phyloP scores from a whole-genome alignment of 2,329 filamentous ascomycete genomes.

The Onygenales sp. region DNA sequence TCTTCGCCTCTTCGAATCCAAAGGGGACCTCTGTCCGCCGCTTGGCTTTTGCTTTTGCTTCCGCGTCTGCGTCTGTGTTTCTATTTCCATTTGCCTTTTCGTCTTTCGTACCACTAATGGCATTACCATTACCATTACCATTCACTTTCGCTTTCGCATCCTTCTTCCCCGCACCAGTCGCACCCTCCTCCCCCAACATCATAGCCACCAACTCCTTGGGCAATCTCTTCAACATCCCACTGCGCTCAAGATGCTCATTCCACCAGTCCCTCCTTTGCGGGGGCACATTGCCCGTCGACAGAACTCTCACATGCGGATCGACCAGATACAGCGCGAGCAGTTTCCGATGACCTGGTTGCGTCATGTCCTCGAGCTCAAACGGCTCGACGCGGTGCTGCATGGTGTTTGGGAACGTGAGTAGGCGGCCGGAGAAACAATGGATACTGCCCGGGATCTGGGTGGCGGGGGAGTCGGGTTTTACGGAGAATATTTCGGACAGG shows the following conservation, averaged over 20 bases:
- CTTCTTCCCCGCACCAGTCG: too few relatives aligned
- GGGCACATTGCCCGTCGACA: slow-evolving; percentile 4
- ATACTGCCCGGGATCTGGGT: background rate
- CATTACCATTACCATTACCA: too few relatives aligned
- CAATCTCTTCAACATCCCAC: background rate
- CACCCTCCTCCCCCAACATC: background rate
- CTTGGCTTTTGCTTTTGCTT: too few relatives aligned
- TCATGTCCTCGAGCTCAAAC: slow-evolving; percentile 3
- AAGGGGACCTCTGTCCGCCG: background rate
- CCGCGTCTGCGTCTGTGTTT: background rate
- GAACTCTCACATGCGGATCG: slow-evolving; percentile 1
- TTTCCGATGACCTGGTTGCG: slow-evolving; percentile 1
- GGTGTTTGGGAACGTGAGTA: slow-evolving; percentile 6
- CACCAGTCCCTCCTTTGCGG: slow-evolving; percentile 7
- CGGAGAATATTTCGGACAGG: background rate
- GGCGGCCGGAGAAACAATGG: slow-evolving; percentile 1
- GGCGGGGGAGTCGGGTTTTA: background rate
- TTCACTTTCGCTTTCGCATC: too few relatives aligned
- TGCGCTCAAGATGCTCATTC: background rate
- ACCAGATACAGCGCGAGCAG: slow-evolving; percentile 5
- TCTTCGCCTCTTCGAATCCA: slow-evolving; percentile 2
- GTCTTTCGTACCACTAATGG: too few relatives aligned
- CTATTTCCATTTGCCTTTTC: background rate
- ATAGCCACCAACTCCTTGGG: slow-evolving; percentile 2
- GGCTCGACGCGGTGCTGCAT: slow-evolving; percentile 4